Evolutionary conservation across 768 basidiomycete species (phyloP).

Genomic region (Boletus pseudopeckii): DNA sequence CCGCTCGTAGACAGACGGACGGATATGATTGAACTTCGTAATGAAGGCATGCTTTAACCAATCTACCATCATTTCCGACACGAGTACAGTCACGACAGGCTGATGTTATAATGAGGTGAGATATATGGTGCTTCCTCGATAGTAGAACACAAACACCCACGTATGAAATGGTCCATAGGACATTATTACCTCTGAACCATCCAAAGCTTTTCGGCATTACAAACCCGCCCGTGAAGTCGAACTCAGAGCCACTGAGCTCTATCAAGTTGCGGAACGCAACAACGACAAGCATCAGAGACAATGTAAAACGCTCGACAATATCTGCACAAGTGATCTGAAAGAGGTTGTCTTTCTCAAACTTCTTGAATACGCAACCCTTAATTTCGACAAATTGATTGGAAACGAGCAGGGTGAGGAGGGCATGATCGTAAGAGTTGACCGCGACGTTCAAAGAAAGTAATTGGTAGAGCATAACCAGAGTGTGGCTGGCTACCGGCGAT

Average conservation of each 20-base stretch:
- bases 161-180: conserved; percentile 86
- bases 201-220: conserved; percentile 80
- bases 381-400: conserved; percentile 99
- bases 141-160: conserved; percentile 49
- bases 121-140: background rate
- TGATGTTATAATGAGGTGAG: conserved; percentile 29
- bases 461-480: conserved; percentile 95
- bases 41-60: conserved; percentile 99
- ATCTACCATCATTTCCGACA: conserved; percentile 92
- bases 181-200: conserved; percentile 75
- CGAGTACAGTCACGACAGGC: conserved; percentile 89
- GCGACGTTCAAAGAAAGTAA: conserved; percentile 94
- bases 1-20: conserved; percentile 90
- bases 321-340: conserved; percentile 99
- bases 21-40: conserved; percentile 98
- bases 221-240: conserved; percentile 68
- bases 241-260: conserved; percentile 88
- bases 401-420: conserved; percentile 87
- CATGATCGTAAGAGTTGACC: conserved; percentile 96
- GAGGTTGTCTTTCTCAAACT: conserved; percentile 97
- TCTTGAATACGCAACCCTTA: conserved; percentile 99
- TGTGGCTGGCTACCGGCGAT: conserved; percentile 64
- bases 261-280: conserved; percentile 95
- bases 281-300: conserved; percentile 84
- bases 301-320: conserved; percentile 95